Evolutionary conservation across 441 rosid species (phyloP).

Genomic region (Flueggea neowawraea): DNA sequence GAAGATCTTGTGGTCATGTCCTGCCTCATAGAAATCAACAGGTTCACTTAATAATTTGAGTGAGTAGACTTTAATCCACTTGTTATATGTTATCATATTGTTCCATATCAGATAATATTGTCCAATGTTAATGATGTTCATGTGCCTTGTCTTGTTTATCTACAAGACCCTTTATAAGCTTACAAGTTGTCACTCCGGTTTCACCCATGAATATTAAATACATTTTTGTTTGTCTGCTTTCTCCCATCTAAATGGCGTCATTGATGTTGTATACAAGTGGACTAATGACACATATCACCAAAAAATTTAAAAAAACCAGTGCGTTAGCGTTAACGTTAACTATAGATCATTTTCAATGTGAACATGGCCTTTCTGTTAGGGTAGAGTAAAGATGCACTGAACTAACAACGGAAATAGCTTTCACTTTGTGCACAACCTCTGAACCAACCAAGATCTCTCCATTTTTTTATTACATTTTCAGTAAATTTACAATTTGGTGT

Average conservation of each 20-base stretch:
- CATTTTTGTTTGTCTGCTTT: constrained; percentile 21
- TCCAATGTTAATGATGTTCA: constrained; percentile 8
- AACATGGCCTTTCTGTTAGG: not conserved
- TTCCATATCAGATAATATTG: constrained; percentile 8
- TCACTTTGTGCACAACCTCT: too few relatives aligned
- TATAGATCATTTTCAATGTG: not conserved
- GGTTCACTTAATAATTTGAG: too few relatives aligned
- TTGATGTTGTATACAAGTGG: not conserved
- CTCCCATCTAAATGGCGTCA: constrained; percentile 7
- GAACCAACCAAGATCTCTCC: constrained; percentile 20
- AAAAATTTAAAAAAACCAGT: too few relatives aligned
- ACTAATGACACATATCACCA: too few relatives aligned
- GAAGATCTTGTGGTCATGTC: too few relatives aligned
- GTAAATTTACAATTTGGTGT: constrained; percentile 6
- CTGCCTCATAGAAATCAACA: too few relatives aligned
- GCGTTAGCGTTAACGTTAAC: too few relatives aligned
- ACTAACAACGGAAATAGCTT: too few relatives aligned
- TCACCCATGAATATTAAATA: not conserved
- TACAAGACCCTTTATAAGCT: not conserved
- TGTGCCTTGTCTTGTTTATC: constrained; percentile 14
- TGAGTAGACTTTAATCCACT: constrained; percentile 6
- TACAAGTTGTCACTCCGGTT: not conserved
- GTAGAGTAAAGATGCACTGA: not conserved
- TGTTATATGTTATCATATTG: not conserved
- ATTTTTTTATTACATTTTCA: constrained; percentile 11